Evolutionary conservation across 192 early-diverging fungal genomes (phyloP).

Genomic region (Coemansia sp.): DNA sequence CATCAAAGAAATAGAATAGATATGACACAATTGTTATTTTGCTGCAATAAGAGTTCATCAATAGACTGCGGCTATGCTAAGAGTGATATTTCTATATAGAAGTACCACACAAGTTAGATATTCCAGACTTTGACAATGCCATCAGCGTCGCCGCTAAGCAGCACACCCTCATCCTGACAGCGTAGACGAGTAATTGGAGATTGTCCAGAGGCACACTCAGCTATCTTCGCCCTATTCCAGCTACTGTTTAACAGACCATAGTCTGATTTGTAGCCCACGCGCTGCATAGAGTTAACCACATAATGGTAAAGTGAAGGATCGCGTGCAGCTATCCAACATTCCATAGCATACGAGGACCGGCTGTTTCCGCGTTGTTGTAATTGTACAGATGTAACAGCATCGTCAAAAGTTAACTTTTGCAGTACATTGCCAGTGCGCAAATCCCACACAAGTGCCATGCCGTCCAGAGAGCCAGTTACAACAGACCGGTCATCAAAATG

Average conservation of each 20-base stretch:
- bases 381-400: slow-evolving; percentile 48
- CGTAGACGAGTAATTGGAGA: slow-evolving; percentile 13
- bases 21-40: too few species aligned
- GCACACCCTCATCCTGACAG: slow-evolving; percentile 16
- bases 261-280: slow-evolving; percentile 53
- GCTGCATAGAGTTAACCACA: slow-evolving; percentile 63
- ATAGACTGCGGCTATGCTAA: too few species aligned
- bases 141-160: slow-evolving; percentile 63
- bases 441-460: slow-evolving; percentile 71
- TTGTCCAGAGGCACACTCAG: neutral
- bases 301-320: slow-evolving; percentile 57
- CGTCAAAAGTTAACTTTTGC: slow-evolving; percentile 58
- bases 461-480: slow-evolving; percentile 71
- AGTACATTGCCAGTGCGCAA: slow-evolving; percentile 65
- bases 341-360: slow-evolving; percentile 53
- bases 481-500: slow-evolving; percentile 70
- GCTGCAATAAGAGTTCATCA: too few species aligned
- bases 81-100: too few species aligned
- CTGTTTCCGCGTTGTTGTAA: slow-evolving; percentile 7
- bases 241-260: slow-evolving; percentile 45
- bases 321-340: slow-evolving; percentile 59
- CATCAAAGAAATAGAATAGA: too few species aligned
- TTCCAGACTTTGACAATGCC: slow-evolving; percentile 67
- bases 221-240: slow-evolving; percentile 39
- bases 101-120: slow-evolving; percentile 24